Conservation (phyloP, 768 basidiomycete species). For the Mycena indigotica region DNA sequence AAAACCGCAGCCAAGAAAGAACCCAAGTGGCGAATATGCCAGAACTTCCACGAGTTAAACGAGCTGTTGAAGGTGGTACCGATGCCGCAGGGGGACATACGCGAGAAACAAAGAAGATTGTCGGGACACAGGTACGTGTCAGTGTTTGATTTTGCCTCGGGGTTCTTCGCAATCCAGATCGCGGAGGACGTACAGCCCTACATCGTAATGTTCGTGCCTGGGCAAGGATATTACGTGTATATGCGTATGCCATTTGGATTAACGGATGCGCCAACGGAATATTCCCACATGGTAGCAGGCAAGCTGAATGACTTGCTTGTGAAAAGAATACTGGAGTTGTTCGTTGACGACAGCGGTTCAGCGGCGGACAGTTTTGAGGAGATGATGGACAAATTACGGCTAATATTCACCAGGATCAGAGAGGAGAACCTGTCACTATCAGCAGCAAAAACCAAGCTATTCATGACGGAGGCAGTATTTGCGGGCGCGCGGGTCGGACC, state of each 20-base stretch:
- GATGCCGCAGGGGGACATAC: slow-evolving; percentile 39
- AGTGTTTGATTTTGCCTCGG: slow-evolving; percentile 39
- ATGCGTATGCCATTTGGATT: slow-evolving; percentile 41
- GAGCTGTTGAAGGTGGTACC: slow-evolving; percentile 28
- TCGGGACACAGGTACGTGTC: slow-evolving; percentile 36
- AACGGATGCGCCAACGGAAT: slow-evolving; percentile 38
- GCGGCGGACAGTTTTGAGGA: slow-evolving; percentile 34
- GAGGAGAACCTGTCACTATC: slow-evolving; percentile 36
- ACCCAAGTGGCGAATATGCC: slow-evolving; percentile 40
- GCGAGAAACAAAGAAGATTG: slow-evolving; percentile 37
- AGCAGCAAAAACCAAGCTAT: slow-evolving; percentile 35
- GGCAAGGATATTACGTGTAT: slow-evolving; percentile 37
- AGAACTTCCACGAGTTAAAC: slow-evolving; percentile 39
- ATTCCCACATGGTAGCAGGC: slow-evolving; percentile 6
- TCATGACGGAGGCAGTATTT: slow-evolving; percentile 38
- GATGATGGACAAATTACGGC: slow-evolving; percentile 25
- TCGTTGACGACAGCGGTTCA: slow-evolving; percentile 39
- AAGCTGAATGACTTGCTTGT: neutral
- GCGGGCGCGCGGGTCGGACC: slow-evolving; percentile 35
- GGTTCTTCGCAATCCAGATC: slow-evolving; percentile 32
- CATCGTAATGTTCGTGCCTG: slow-evolving; percentile 39
- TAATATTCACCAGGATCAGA: slow-evolving; percentile 31
- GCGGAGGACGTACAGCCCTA: slow-evolving; percentile 26
- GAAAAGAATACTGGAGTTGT: slow-evolving; percentile 29
- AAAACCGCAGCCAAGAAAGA: neutral